These are phyloP conservation scores for Lithospermum erythrorhizon DNA, from an alignment of 257 asterid genomes.

Conservation along the genomic window DNA sequence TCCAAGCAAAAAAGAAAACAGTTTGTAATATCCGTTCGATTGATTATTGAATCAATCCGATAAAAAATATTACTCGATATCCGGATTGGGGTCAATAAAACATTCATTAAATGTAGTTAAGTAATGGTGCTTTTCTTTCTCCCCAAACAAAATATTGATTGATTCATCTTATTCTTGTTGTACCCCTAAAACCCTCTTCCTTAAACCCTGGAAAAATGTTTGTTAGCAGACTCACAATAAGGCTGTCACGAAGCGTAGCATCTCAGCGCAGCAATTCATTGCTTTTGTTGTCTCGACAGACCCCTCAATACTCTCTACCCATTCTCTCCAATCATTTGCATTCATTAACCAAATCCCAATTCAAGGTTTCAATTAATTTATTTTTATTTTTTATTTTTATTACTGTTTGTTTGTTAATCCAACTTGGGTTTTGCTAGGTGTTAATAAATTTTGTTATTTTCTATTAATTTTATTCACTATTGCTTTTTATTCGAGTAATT, in stretches of 20 bases:
- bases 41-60: too few relatives aligned
- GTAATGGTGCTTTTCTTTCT: conserved; percentile 10
- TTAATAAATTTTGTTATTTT: neutral
- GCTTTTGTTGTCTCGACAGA: conserved; percentile 25
- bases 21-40: too few relatives aligned
- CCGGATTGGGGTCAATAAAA: too few relatives aligned
- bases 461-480: too few relatives aligned
- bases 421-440: conserved; percentile 16
- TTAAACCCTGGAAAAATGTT: conserved; percentile 32
- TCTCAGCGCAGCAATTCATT: conserved; percentile 40
- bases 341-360: conserved; percentile 17
- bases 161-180: neutral
- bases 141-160: neutral
- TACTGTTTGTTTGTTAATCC: neutral
- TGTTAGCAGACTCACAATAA: conserved; percentile 34
- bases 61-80: too few relatives aligned
- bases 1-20: too few relatives aligned
- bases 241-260: conserved; percentile 34
- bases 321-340: conserved; percentile 21
- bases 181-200: neutral
- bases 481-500: neutral
- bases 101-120: too few relatives aligned
- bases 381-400: neutral
- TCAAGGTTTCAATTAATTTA: conserved; percentile 25
- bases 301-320: conserved; percentile 13